Base-by-base conservation (phyloP, 2,329 filamentous ascomycete species). In the Tolypocladium inflatum region DNA sequence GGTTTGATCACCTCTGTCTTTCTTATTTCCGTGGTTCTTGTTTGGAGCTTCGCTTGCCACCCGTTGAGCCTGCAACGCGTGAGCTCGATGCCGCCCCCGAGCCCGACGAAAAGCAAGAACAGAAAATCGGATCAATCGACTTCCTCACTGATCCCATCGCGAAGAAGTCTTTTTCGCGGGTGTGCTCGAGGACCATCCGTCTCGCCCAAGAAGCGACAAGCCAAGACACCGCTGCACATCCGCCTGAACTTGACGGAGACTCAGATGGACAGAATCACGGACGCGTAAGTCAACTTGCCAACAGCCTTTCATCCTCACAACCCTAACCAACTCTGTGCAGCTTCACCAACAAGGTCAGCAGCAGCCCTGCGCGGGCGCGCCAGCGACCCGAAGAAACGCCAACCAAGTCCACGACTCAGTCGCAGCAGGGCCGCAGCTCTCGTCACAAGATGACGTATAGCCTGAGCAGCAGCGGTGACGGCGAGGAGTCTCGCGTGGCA, bases 211-310 rank as follows among this genome's bases (percentile, higher is more conserved):
- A 70, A 73, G 56, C 67, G 70, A 2, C 63, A 65, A 23, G 57
- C 63, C 21, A 69, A 73, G 23, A 71, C 76, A 51, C 73, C 73
- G 2, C 67, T 80, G 23, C 73, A 77, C 43, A 73, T 80, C 37
- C 75, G 77, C 30, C 71, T 80, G 63, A 78, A 78, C 60, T 62
- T 80, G 57, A 80, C 77, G 5, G 76, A 80, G 52, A 73, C 71
- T 0, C 76, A 80, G 60, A 74, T 80, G 70, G 74, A 80, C 58
- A 76, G 71, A 59, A 68, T 80, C 50, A 74, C 78, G 4, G 71
- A 76, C 54, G 75, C 72, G 78, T 80, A 70, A 60, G 75, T 55
- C 42, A 15, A 10, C 39, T 33, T 17, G 33, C 23, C 26, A 21
- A 13, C 48, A 7, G 19, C 15, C 7, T 26, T n/a, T 45, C 15